Conservation (phyloP, 208 protist genomes). For the Leishmania aethiopica region DNA sequence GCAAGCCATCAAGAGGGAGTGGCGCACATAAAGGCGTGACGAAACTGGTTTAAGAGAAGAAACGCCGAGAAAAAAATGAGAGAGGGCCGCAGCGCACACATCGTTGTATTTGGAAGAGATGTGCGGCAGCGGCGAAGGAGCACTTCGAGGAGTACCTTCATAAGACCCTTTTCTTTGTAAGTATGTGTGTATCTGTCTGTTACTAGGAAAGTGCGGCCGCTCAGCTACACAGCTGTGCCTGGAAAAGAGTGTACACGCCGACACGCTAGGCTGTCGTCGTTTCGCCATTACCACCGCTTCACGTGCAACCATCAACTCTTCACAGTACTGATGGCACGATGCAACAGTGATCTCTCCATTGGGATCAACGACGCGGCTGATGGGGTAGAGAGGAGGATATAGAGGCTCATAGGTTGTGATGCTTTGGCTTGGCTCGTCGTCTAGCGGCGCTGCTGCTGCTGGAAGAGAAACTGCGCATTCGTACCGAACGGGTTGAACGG, state of each 20-base stretch:
- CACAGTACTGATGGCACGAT: not conserved
- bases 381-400: not conserved
- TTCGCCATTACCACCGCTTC: not conserved
- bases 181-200: not conserved
- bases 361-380: not conserved
- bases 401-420: not conserved
- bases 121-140: not conserved
- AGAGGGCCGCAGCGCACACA: not conserved
- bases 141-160: not conserved
- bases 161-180: not conserved
- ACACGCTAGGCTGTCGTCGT: not conserved
- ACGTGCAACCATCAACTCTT: not conserved
- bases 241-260: not conserved
- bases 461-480: slow-evolving; percentile 52
- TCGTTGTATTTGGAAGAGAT: not conserved
- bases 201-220: not conserved
- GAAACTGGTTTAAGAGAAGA: not conserved
- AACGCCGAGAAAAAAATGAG: not conserved
- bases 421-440: not conserved
- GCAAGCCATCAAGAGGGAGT: not conserved
- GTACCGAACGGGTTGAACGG: slow-evolving; percentile 40
- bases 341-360: not conserved
- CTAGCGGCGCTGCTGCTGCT: slow-evolving; percentile 44
- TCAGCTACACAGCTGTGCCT: not conserved
- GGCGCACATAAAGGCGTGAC: not conserved